These are phyloP conservation scores for Penicillium sp. DNA, from an alignment of 2,329 filamentous ascomycete genomes.

Conservation along the genomic window DNA sequence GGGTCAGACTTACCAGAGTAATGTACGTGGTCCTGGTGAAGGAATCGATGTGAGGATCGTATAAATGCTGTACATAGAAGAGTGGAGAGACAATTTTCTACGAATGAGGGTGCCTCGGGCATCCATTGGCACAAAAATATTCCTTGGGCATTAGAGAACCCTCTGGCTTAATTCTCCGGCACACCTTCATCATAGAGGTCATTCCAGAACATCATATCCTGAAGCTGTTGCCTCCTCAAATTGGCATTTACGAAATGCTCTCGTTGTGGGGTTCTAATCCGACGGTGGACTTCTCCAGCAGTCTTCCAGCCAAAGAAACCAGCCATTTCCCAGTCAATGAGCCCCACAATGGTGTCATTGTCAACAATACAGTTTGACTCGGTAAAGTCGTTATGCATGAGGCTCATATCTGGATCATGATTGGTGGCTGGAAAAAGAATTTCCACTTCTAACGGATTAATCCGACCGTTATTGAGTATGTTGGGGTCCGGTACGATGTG, in stretches of 20 bases:
- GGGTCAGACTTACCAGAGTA: background rate
- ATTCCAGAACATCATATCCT: conserved; percentile 19
- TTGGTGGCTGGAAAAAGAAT: conserved; percentile 32
- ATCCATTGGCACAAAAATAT: too few relatives aligned
- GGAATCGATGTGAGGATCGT: too few relatives aligned
- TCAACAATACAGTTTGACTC: conserved; percentile 41
- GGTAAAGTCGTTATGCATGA: conserved; percentile 45
- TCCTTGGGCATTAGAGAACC: too few relatives aligned
- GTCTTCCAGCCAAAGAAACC: conserved; percentile 35
- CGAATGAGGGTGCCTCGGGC: too few relatives aligned
- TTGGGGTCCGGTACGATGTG: conserved; percentile 24
- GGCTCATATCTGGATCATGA: conserved; percentile 27
- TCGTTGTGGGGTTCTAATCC: conserved; percentile 19
- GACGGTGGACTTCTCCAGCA: conserved; percentile 23
- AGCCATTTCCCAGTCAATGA: conserved; percentile 47
- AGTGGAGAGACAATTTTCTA: too few relatives aligned
- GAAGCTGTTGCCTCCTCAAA: conserved; percentile 14
- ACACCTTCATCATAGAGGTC: conserved; percentile 39
- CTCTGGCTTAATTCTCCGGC: background rate
- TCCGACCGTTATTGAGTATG: conserved; percentile 27
- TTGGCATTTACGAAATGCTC: conserved; percentile 23
- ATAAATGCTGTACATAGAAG: too few relatives aligned
- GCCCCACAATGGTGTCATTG: conserved; percentile 39
- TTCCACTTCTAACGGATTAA: conserved; percentile 34
- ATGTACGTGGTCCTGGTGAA: too few relatives aligned